Evolutionary conservation across 2,329 filamentous ascomycete genomes (phyloP).

Genomic region (Exophiala sideris): DNA sequence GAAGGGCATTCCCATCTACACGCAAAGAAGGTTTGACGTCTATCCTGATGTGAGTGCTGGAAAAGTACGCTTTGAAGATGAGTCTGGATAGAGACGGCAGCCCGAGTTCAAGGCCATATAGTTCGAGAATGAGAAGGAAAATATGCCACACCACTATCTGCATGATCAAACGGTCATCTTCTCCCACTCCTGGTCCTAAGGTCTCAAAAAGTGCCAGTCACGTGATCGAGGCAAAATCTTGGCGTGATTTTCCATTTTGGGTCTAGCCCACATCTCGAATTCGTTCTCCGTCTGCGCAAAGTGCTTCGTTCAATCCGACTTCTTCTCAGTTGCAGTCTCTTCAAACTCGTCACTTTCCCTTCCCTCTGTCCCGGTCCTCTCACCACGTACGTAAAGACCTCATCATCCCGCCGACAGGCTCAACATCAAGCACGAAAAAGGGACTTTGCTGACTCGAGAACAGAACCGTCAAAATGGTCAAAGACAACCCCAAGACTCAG

Average conservation of each 20-base stretch:
- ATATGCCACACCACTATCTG: not conserved
- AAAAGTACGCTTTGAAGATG: slow-evolving; percentile 41
- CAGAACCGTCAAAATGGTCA: slow-evolving; percentile 26
- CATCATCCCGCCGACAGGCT: not conserved
- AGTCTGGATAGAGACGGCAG: not conserved
- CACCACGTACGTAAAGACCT: slow-evolving; percentile 2
- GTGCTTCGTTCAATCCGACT: not conserved
- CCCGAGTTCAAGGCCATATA: no score
- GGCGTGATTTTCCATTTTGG: slow-evolving; percentile 15
- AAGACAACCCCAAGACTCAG: slow-evolving; percentile 36
- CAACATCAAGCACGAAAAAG: not conserved
- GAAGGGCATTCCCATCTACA: slow-evolving; percentile 77
- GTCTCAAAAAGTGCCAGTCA: not conserved
- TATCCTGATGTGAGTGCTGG: slow-evolving; percentile 83
- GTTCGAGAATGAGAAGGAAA: not conserved
- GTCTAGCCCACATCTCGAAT: slow-evolving; percentile 12
- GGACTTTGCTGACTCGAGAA: not conserved
- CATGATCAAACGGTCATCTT: not conserved
- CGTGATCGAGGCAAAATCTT: slow-evolving; percentile 21
- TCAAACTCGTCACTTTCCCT: not conserved
- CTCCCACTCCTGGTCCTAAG: not conserved
- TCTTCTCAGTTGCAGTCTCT: slow-evolving; percentile 6
- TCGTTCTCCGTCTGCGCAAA: slow-evolving; percentile 1
- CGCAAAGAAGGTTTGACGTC: slow-evolving; percentile 88
- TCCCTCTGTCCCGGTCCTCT: not conserved